A percentile compares a stretch with the other conserved stretches of the same genome.
phyloP scores from a whole-genome alignment of 2,329 filamentous ascomycete genomes.

The Aspergillus puulaauensis region DNA sequence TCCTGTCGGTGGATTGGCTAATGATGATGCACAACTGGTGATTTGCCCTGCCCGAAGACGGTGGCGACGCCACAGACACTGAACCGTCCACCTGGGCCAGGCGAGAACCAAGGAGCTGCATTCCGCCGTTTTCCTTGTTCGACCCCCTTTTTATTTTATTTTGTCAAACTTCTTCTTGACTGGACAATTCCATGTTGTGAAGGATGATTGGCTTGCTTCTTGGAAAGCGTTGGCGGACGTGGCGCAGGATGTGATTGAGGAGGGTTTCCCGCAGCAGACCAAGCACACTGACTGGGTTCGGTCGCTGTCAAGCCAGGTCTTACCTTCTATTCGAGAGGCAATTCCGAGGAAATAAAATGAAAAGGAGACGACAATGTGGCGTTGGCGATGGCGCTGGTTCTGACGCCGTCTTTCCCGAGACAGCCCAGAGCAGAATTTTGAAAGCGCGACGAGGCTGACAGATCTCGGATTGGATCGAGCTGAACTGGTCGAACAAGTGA shows the following conservation, averaged over 20 bases:
- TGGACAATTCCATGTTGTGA: not conserved
- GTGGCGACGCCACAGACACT: slow-evolving; percentile 13
- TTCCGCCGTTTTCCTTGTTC: slow-evolving; percentile 3
- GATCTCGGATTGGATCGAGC: not conserved
- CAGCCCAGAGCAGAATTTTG: not conserved
- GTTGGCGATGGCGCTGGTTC: not conserved
- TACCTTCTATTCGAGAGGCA: not conserved
- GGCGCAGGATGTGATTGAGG: slow-evolving; percentile 9
- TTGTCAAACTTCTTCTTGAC: not conserved
- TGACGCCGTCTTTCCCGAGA: not conserved
- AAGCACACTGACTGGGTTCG: not conserved
- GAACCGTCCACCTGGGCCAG: slow-evolving; percentile 18
- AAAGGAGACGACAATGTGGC: not conserved
- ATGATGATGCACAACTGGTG: slow-evolving; percentile 4
- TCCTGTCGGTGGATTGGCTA: not conserved
- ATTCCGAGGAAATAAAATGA: not conserved
- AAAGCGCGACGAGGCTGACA: not conserved
- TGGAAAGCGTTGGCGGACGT: slow-evolving; percentile 2
- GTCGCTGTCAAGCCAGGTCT: not conserved
- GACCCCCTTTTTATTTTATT: not conserved
- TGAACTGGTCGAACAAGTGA: not conserved
- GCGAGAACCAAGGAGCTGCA: not conserved
- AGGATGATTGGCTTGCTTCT: not conserved
- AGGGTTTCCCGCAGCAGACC: too few relatives aligned
- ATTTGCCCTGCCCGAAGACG: slow-evolving; percentile 8